These are phyloP conservation scores for Cryptococcus floricola DNA, from an alignment of 1,284 basidiomycete genomes.

Conservation along the genomic window DNA sequence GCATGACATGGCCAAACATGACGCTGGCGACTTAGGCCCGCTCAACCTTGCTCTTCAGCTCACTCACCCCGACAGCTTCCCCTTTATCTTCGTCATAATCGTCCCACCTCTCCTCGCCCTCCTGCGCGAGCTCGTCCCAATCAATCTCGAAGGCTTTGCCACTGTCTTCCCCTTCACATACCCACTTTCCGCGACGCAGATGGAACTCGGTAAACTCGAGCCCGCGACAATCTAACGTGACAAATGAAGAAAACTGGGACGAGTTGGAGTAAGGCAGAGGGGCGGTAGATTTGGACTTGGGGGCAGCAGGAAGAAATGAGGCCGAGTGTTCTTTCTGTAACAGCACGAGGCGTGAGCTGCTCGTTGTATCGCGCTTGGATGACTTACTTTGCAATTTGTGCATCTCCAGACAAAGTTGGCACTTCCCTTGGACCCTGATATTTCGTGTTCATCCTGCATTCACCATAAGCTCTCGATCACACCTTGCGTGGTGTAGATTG, in stretches of 20 bases:
- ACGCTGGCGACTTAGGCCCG: constrained; percentile 7
- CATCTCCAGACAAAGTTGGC: constrained; percentile 50
- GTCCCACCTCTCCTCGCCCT: constrained; percentile 47
- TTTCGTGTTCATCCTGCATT: constrained; percentile 42
- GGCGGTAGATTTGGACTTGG: constrained; percentile 32
- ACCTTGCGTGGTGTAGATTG: background rate
- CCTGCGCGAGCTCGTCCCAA: constrained; percentile 31
- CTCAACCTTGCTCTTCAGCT: constrained; percentile 38
- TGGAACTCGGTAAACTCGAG: constrained; percentile 47
- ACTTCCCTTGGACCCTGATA: constrained; percentile 44
- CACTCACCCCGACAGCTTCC: constrained; percentile 38
- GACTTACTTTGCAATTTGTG: constrained; percentile 45
- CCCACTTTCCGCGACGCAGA: constrained; percentile 34
- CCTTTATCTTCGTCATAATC: constrained; percentile 48
- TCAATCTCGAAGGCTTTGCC: constrained; percentile 42
- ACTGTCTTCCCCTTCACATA: constrained; percentile 25
- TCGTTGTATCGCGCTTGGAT: background rate
- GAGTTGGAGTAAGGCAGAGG: constrained; percentile 30
- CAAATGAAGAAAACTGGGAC: constrained; percentile 29
- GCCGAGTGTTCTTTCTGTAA: constrained; percentile 48
- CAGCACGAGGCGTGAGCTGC: background rate
- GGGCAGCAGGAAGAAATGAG: constrained; percentile 36
- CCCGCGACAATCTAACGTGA: constrained; percentile 48
- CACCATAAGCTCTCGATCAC: background rate
- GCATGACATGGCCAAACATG: background rate